Evolutionary conservation across 768 basidiomycete species (phyloP), one percentile per base, ranked within the genome.

Genomic region (Gloeophyllum trabeum): DNA sequence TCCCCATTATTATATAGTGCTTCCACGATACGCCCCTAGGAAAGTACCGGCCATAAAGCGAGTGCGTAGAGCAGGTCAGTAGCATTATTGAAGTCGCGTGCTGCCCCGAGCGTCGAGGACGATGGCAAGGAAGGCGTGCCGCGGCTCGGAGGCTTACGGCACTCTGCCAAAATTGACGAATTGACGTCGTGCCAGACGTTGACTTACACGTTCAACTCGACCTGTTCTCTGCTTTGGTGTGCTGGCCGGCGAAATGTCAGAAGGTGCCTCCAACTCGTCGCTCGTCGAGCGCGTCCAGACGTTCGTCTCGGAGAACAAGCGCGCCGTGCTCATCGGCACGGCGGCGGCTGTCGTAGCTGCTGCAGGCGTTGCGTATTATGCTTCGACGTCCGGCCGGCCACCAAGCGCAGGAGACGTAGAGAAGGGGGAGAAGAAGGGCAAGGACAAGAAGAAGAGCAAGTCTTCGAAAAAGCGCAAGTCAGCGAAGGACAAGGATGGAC

Each of bases 231-330:
- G n/a, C n/a, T n/a, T n/a, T n/a, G n/a, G n/a, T n/a, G n/a, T n/a
- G n/a, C n/a, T n/a, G n/a, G n/a, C n/a, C n/a, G n/a, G n/a, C 23
- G 25, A 50, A 54, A 60, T 61, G 56, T 58, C 59, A 30, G 52
- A 58, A 45, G 43, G 43, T 24, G 34, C 51, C 30, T 46, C 52
- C 24, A 42, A 50, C 43, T 48, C 56, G 28, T 53, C 61, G 38
- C 54, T 78, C 57, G 51, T 79, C 43, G 79, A 82, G 51, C 80
- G 83, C 54, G 63, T 81, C 10, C 76, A 80, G 35, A 60, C 65
- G 52, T 81, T 85, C 53, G 69, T 89, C 48, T 66, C 75, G 0
- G 86, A 91, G 51, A 76, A 94, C 65, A 87, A 77, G 66, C 76
- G 78, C 45, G 76, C 73, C n/a, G 58, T 90, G 18, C 56, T 86